A percentile compares a stretch with the other conserved stretches of the same genome.
These are phyloP conservation scores for Ascochyta koolunga DNA, from an alignment of 2,329 filamentous ascomycete genomes.

Conservation along the genomic window DNA sequence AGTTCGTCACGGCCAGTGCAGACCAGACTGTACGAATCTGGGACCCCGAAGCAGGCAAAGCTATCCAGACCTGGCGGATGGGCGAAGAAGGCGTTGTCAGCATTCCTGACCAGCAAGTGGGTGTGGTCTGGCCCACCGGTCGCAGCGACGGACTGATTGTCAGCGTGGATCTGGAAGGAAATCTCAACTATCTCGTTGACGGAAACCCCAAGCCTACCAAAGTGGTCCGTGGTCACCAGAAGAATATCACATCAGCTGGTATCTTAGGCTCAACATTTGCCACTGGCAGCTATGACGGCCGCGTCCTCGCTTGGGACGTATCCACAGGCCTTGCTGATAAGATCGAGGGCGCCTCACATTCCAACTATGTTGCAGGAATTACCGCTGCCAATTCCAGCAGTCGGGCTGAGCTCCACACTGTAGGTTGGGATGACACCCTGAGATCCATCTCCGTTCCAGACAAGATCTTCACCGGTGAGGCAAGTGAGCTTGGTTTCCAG, in stretches of 20 bases:
- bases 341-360: conserved; percentile 81
- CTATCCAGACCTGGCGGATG: conserved; percentile 82
- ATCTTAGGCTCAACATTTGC: conserved; percentile 70
- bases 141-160: conserved; percentile 87
- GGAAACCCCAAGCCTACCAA: conserved; percentile 71
- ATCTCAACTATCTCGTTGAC: conserved; percentile 85
- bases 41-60: conserved; percentile 82
- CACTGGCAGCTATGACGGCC: conserved; percentile 92
- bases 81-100: conserved; percentile 74
- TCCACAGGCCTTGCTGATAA: conserved; percentile 69
- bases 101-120: conserved; percentile 87
- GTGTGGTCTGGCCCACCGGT: conserved; percentile 85
- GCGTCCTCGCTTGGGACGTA: conserved; percentile 83
- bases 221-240: conserved; percentile 86
- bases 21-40: conserved; percentile 95
- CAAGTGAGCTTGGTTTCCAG: conserved; percentile 74
- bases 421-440: conserved; percentile 93
- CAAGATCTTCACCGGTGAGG: conserved; percentile 74
- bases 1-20: conserved; percentile 87
- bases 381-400: conserved; percentile 52
- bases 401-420: conserved; percentile 71
- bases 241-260: conserved; percentile 81
- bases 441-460: conserved; percentile 76
- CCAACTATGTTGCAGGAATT: conserved; percentile 84
- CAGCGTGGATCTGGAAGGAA: conserved; percentile 84